Base-by-base conservation (phyloP, 1,284 basidiomycete species). In the Lignosus rhinocerotis region DNA sequence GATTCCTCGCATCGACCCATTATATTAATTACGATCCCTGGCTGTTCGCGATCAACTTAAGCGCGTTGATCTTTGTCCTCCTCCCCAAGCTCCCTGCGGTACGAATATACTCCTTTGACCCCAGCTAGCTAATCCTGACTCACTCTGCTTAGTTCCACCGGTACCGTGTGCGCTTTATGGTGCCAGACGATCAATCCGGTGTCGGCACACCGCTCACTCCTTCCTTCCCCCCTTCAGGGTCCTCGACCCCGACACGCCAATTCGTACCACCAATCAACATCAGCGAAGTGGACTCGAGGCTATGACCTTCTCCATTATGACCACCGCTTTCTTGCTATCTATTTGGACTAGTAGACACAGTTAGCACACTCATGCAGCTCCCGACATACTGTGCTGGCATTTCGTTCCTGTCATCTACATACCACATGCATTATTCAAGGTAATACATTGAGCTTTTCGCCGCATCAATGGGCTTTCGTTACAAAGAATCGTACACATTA, bases 41-140 rank as follows among this genome's bases (percentile, higher is more conserved):
- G 81, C 73, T 97, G 42, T 99, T 99, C 72, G 87, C 91, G 21
- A 79, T 99, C 70, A 99, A 99, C 72, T 83, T 99, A 64, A 80
- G 87, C 2, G 92, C 93, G 1, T 83, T 97, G 32, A 78, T 96
- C 36, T 78, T 94, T 53, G 88, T 94, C 54, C 84, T 99, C 50
- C 89, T 98, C 68, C 96, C 97, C 46, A 99, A 99, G 76, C 82
- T 99, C n/a, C 96, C 96, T 46, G 86, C 92, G 77, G 91, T 93
- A 73, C 57, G 58, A 73, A 59, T 41, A 41, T 39, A 25, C 32
- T 47, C 30, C 34, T 17, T 32, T 55, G 17, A 8, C 39, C 32
- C 42, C 51, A 11, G 33, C 45, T 32, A 55, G 7, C 44, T 58
- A 56, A 43, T 49, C 51, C 60, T 63, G 33, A 56, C 52, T 21